A percentile compares a stretch with the other conserved stretches of the same genome.
Evolutionary conservation across 2,329 filamentous ascomycete genomes (phyloP).

Genomic region (Aaosphaeria pasadenensis): DNA sequence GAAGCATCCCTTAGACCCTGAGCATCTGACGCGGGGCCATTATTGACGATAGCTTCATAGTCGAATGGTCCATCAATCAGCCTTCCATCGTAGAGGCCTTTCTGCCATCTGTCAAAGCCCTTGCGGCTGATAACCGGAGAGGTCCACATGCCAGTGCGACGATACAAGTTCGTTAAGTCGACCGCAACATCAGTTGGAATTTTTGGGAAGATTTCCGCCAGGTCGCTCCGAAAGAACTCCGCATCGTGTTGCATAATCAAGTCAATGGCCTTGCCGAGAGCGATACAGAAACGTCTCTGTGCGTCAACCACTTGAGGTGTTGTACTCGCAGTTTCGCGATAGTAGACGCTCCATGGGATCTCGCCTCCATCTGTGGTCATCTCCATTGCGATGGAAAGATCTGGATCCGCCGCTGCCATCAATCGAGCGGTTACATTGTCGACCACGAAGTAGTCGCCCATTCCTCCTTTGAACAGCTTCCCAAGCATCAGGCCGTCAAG

Average conservation of each 20-base stretch:
- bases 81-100: constrained; percentile 9
- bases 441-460: constrained; percentile 16
- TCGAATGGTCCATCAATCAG: constrained; percentile 8
- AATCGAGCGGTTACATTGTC: constrained; percentile 13
- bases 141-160: constrained; percentile 11
- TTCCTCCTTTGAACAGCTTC: constrained; percentile 14
- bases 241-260: background rate
- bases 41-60: constrained; percentile 10
- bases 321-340: constrained; percentile 9
- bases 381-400: constrained; percentile 11
- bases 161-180: constrained; percentile 8
- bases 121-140: constrained; percentile 5
- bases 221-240: background rate
- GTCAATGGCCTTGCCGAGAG: background rate
- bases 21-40: constrained; percentile 5
- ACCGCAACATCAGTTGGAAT: constrained; percentile 8
- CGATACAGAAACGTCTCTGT: constrained; percentile 11
- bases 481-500: constrained; percentile 15
- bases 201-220: constrained; percentile 8
- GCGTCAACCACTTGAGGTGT: constrained; percentile 9
- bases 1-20: background rate
- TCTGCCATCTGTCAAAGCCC: constrained; percentile 15
- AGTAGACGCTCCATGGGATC: constrained; percentile 17
- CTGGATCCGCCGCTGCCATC: constrained; percentile 8
- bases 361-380: constrained; percentile 10